Conservation (phyloP, 1,284 basidiomycete genomes). For the Fomitopsis schrenkii region DNA sequence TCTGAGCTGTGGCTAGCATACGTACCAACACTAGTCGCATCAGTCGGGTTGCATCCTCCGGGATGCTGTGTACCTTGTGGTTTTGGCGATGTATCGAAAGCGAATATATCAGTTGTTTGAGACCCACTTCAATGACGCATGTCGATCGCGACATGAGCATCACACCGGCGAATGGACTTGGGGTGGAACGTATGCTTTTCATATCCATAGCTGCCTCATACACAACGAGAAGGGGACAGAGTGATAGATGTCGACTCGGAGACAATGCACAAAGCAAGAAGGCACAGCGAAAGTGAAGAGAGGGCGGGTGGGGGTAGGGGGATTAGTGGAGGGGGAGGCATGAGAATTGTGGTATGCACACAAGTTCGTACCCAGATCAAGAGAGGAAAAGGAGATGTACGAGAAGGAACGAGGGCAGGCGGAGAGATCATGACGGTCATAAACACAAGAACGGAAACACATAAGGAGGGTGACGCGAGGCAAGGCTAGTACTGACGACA, state of each 20-base stretch:
- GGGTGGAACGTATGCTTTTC: conserved; percentile 8
- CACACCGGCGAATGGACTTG: neutral
- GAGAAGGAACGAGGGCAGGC: conserved; percentile 6
- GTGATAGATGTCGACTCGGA: conserved; percentile 1
- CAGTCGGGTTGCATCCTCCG: neutral
- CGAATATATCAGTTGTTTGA: neutral
- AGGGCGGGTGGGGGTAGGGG: conserved; percentile 17
- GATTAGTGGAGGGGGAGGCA: conserved; percentile 13
- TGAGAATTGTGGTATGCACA: neutral
- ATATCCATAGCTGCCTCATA: conserved; percentile 15
- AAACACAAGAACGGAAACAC: conserved; percentile 5
- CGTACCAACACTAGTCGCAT: neutral
- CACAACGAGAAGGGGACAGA: conserved; percentile 12
- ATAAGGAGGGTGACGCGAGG: conserved; percentile 3
- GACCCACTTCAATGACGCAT: neutral
- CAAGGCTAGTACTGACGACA: conserved; percentile 65
- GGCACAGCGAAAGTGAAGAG: conserved; percentile 23
- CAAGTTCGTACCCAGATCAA: conserved; percentile 5
- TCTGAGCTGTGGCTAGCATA: neutral
- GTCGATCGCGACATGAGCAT: neutral
- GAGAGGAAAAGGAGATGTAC: neutral
- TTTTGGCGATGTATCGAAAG: neutral
- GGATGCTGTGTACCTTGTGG: neutral
- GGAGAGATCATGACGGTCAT: conserved; percentile 17
- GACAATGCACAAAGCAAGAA: conserved; percentile 16